These are phyloP conservation scores for Yarrowia sp. DNA, from an alignment of 805 yeast genomes.

Conservation along the genomic window DNA sequence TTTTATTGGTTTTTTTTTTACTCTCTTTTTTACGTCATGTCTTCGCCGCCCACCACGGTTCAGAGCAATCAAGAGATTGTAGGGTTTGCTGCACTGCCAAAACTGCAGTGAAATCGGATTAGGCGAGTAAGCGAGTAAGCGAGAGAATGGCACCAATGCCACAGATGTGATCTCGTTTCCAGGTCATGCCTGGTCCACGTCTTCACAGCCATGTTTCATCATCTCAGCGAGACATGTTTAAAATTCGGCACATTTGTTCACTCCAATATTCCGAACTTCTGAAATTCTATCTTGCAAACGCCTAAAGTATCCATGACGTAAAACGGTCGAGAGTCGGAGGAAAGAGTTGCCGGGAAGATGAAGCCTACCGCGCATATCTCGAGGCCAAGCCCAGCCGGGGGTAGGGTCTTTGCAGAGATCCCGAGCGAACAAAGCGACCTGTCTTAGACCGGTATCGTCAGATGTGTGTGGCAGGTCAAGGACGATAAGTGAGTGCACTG, in stretches of 20 bases:
- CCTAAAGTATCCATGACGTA: neutral
- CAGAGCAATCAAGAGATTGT: neutral
- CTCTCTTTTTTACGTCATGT: neutral
- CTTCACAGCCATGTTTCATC: too few species aligned
- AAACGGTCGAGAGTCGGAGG: neutral
- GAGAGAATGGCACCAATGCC: too few species aligned
- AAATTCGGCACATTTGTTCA: neutral
- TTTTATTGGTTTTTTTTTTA: neutral
- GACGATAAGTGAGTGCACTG: neutral
- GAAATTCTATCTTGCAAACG: neutral
- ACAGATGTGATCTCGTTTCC: too few species aligned
- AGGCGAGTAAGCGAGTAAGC: neutral
- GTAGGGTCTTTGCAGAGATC: neutral
- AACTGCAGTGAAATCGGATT: neutral
- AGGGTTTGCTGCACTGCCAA: slow-evolving; percentile 5
- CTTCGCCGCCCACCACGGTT: neutral
- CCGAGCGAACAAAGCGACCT: too few species aligned
- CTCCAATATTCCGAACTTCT: neutral
- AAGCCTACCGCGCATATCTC: slow-evolving; percentile 4
- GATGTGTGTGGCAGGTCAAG: too few species aligned
- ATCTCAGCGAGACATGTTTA: too few species aligned
- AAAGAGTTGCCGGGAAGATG: slow-evolving; percentile 1
- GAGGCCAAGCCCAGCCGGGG: slow-evolving; percentile 5
- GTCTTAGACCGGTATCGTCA: too few species aligned
- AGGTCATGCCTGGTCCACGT: too few species aligned